phyloP scores from a whole-genome alignment of 768 basidiomycete species.

The Tephrocybe sp. region DNA sequence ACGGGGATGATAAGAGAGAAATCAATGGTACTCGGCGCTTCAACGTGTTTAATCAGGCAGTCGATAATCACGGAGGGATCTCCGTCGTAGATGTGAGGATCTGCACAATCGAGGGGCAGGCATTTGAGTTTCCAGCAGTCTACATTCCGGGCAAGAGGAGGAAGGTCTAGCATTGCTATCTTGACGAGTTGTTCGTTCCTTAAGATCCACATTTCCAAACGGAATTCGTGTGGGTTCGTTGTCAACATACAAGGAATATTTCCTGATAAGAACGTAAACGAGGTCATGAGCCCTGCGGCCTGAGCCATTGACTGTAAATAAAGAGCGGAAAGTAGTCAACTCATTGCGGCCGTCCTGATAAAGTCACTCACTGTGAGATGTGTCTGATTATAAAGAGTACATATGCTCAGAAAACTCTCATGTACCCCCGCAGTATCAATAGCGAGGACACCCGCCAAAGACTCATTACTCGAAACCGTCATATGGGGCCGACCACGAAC shows the following conservation, averaged over 20 bases:
- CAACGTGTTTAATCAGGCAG: conserved; percentile 6
- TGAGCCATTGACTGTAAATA: neutral
- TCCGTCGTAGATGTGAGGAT: neutral
- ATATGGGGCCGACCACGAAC: no score
- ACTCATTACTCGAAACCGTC: no score
- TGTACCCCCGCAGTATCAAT: no score
- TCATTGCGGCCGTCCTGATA: no score
- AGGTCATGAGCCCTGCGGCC: neutral
- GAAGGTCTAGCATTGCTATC: conserved; percentile 3
- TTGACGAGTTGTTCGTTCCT: neutral
- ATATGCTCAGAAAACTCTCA: no score
- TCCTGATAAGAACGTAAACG: conserved; percentile 4
- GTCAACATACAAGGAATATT: conserved; percentile 2
- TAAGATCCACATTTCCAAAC: conserved; percentile 1
- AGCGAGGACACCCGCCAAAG: no score
- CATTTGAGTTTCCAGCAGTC: no score
- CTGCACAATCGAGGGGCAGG: neutral
- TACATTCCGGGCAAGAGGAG: neutral
- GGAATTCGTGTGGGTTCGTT: neutral
- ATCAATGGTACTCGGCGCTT: no score
- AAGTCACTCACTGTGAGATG: no score
- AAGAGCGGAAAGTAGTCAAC: no score
- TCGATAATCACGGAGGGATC: conserved; percentile 6
- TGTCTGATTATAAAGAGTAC: no score
- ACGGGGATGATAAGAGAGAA: no score